A percentile compares a stretch with the other conserved stretches of the same genome.
Conservation (phyloP, 1,284 basidiomycete species). For the Apiotrichum sp. region DNA sequence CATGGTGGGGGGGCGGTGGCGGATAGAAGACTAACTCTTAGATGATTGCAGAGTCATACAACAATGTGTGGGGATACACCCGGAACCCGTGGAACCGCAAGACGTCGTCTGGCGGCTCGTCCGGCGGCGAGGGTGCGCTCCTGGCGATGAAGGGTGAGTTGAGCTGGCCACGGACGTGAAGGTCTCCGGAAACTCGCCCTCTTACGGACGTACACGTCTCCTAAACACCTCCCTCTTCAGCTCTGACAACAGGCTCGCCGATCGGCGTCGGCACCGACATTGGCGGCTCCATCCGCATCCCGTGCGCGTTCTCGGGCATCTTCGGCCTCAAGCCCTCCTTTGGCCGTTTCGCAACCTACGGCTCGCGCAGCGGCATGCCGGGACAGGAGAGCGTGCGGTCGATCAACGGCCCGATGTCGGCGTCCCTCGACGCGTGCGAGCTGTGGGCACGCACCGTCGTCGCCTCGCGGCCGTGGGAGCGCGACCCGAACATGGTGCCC, state of each 20-base stretch:
- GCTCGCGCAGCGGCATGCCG: slow-evolving; percentile 57
- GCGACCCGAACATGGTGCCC: slow-evolving; percentile 58
- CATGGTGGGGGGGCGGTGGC: slow-evolving; percentile 24
- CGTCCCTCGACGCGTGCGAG: slow-evolving; percentile 56
- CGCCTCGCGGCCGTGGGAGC: slow-evolving; percentile 58
- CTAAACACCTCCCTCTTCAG: too few species aligned
- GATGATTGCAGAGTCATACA: slow-evolving; percentile 39
- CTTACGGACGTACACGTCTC: too few species aligned
- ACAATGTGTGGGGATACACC: slow-evolving; percentile 59
- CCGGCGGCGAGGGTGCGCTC: slow-evolving; percentile 58
- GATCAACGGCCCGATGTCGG: slow-evolving; percentile 65
- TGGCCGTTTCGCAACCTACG: slow-evolving; percentile 63
- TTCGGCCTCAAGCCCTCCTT: slow-evolving; percentile 67
- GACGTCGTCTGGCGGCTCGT: slow-evolving; percentile 56
- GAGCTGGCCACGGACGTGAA: too few species aligned
- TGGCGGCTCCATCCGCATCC: slow-evolving; percentile 66
- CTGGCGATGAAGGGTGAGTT: slow-evolving; percentile 51
- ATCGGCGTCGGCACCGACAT: slow-evolving; percentile 66
- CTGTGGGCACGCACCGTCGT: slow-evolving; percentile 54
- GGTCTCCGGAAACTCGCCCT: too few species aligned
- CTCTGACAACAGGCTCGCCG: slow-evolving; percentile 49
- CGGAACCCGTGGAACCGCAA: slow-evolving; percentile 57
- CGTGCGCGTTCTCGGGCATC: slow-evolving; percentile 59
- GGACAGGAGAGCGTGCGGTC: slow-evolving; percentile 66
- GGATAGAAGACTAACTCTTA: background rate